Percentiles rank a stretch among this genome's conserved stretches.
Evolutionary conservation across 345 rosid species (phyloP).

Genomic region (Viola odorata): DNA sequence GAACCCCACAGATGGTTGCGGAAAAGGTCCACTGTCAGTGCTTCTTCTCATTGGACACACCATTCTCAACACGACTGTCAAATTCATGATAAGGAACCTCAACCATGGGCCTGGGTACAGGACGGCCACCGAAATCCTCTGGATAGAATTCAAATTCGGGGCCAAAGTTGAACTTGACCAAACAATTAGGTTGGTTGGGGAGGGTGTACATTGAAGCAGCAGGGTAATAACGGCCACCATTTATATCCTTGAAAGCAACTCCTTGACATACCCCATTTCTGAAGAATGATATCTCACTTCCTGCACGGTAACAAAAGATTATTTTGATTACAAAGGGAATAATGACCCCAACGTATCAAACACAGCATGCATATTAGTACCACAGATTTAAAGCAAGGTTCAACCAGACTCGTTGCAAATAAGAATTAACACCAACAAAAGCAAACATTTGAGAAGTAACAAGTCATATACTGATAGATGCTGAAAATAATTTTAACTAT

Average conservation of each 20-base stretch:
- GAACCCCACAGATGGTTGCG: constrained; percentile 4
- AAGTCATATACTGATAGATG: too few relatives aligned
- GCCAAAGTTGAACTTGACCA: constrained; percentile 88
- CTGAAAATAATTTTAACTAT: too few relatives aligned
- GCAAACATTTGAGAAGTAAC: too few relatives aligned
- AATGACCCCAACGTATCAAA: not conserved
- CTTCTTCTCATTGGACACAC: constrained; percentile 54
- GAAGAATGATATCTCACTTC: constrained; percentile 94
- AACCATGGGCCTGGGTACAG: constrained; percentile 60
- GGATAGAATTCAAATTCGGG: constrained; percentile 75
- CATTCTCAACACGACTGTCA: constrained; percentile 56
- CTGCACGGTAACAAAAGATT: constrained; percentile 31
- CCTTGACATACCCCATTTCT: constrained; percentile 87
- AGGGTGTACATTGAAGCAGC: constrained; percentile 99
- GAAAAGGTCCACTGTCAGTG: constrained; percentile 21
- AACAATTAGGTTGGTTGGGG: constrained; percentile 80
- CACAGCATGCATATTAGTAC: not conserved
- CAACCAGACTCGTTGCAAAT: constrained; percentile 1
- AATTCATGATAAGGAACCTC: constrained; percentile 75
- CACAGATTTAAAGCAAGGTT: not conserved
- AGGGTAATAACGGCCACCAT: constrained; percentile 85
- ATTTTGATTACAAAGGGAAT: not conserved
- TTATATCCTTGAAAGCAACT: constrained; percentile 76
- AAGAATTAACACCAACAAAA: not conserved
- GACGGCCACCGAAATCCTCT: constrained; percentile 59